These are phyloP conservation scores for Aspergillus ustus DNA, from an alignment of 2,329 filamentous ascomycete species.

Conservation along the genomic window DNA sequence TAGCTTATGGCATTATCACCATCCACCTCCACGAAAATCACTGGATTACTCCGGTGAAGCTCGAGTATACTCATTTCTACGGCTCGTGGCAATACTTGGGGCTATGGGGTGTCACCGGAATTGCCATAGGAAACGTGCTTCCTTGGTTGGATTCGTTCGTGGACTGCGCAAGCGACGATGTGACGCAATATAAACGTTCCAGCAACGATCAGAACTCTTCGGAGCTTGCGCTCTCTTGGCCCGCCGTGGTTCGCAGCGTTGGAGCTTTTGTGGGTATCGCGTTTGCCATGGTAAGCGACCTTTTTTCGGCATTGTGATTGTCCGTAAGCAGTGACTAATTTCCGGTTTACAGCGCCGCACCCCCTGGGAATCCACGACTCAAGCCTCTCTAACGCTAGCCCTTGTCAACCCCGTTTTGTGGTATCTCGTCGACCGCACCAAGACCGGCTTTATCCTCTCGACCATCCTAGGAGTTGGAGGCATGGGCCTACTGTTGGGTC, in stretches of 20 bases:
- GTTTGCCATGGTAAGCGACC: conserved; percentile 75
- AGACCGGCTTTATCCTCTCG: conserved; percentile 80
- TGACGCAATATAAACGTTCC: conserved; percentile 28
- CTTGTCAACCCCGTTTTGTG: conserved; percentile 92
- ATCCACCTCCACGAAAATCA: conserved; percentile 76
- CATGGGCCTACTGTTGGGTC: conserved; percentile 72
- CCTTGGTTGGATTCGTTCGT: conserved; percentile 84
- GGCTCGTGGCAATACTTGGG: conserved; percentile 69
- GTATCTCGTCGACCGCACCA: conserved; percentile 93
- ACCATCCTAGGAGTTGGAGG: conserved; percentile 73
- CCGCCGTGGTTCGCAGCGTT: conserved; percentile 69
- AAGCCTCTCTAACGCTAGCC: conserved; percentile 85
- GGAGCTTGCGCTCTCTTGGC: conserved; percentile 62
- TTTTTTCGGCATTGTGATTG: background rate
- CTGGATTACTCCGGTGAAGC: conserved; percentile 64
- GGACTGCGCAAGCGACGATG: conserved; percentile 57
- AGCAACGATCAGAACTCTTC: conserved; percentile 37
- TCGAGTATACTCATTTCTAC: conserved; percentile 59
- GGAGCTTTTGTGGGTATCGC: conserved; percentile 75
- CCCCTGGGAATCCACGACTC: conserved; percentile 92
- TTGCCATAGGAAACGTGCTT: conserved; percentile 76
- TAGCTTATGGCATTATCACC: conserved; percentile 81
- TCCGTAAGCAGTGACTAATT: conserved; percentile 8
- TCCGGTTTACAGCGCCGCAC: conserved; percentile 70
- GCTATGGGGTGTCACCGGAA: conserved; percentile 81